Evolutionary conservation across 169 alveolate genomes (phyloP).

Genomic region (Babesia divergens): DNA sequence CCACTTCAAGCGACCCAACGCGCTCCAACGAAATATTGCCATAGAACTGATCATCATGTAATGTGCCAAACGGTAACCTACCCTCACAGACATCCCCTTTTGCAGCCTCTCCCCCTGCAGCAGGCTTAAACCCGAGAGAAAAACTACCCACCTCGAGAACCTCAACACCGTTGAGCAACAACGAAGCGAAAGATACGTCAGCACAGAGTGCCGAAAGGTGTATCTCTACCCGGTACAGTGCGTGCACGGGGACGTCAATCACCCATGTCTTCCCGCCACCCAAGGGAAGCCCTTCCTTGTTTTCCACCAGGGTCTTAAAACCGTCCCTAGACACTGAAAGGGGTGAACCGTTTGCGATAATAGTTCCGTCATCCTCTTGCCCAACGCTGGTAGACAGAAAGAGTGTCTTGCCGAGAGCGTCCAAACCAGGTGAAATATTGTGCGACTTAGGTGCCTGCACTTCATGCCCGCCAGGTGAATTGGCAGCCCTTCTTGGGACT

Average conservation of each 20-base stretch:
- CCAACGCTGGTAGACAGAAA: neutral
- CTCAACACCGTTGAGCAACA: conserved; percentile 38
- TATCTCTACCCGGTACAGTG: conserved; percentile 31
- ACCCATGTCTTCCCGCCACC: conserved; percentile 50
- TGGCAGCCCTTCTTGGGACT: too few relatives aligned
- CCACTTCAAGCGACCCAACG: conserved; percentile 55
- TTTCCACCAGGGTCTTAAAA: neutral
- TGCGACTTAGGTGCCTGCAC: neutral
- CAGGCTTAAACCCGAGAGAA: neutral
- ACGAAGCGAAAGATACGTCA: conserved; percentile 8
- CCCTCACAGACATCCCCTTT: conserved; percentile 32
- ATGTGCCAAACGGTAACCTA: conserved; percentile 2
- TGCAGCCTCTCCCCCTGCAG: conserved; percentile 53
- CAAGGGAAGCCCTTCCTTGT: conserved; percentile 3
- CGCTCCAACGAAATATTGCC: conserved; percentile 50
- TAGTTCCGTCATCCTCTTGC: neutral
- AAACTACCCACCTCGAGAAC: conserved; percentile 42
- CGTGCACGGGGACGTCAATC: conserved; percentile 57
- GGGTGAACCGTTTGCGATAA: neutral
- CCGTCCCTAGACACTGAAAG: neutral
- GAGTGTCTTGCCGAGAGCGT: neutral
- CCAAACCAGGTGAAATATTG: neutral
- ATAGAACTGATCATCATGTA: neutral
- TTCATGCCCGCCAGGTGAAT: too few relatives aligned
- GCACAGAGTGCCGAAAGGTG: conserved; percentile 27